A percentile compares a stretch with the other conserved stretches of the same genome.
These are phyloP conservation scores for Calonectria hawksworthii DNA, from an alignment of 2,329 filamentous ascomycete genomes.

Conservation along the genomic window DNA sequence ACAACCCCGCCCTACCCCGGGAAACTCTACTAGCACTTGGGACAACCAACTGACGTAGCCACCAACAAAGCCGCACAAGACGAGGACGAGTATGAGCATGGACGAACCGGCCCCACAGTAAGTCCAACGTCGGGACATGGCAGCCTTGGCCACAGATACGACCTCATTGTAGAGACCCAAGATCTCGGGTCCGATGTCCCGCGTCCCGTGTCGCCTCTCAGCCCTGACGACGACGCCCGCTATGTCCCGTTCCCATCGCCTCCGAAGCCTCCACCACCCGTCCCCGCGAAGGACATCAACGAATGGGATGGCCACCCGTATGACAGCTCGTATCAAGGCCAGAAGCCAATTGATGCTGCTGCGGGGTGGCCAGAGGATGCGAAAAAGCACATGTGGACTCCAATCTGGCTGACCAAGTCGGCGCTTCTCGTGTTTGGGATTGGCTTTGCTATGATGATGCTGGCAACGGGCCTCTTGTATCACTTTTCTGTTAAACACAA, in stretches of 20 bases:
- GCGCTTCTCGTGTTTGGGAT: constrained; percentile 35
- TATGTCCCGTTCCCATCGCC: constrained; percentile 7
- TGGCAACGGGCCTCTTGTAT: constrained; percentile 38
- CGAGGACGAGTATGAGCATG: constrained; percentile 29
- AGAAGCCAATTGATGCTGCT: neutral
- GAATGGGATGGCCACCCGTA: constrained; percentile 4
- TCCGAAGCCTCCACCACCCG: neutral
- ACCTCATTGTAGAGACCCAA: constrained; percentile 23
- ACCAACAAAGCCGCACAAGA: constrained; percentile 24
- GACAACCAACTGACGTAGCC: constrained; percentile 14
- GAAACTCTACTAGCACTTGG: neutral
- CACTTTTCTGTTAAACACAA: constrained; percentile 37
- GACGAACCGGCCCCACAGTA: constrained; percentile 4
- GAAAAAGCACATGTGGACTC: constrained; percentile 37
- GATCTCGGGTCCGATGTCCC: constrained; percentile 13
- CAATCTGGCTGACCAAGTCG: constrained; percentile 36
- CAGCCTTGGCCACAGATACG: constrained; percentile 28
- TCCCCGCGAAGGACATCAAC: constrained; percentile 15
- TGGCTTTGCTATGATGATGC: constrained; percentile 36
- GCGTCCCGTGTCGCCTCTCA: constrained; percentile 19
- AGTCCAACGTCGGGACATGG: constrained; percentile 25
- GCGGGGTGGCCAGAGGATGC: constrained; percentile 22
- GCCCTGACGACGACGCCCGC: constrained; percentile 29
- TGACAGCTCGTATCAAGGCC: constrained; percentile 7
- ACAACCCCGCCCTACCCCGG: neutral